phyloP scores from a whole-genome alignment of 768 basidiomycete species.

The Lactifluus echinatus region DNA sequence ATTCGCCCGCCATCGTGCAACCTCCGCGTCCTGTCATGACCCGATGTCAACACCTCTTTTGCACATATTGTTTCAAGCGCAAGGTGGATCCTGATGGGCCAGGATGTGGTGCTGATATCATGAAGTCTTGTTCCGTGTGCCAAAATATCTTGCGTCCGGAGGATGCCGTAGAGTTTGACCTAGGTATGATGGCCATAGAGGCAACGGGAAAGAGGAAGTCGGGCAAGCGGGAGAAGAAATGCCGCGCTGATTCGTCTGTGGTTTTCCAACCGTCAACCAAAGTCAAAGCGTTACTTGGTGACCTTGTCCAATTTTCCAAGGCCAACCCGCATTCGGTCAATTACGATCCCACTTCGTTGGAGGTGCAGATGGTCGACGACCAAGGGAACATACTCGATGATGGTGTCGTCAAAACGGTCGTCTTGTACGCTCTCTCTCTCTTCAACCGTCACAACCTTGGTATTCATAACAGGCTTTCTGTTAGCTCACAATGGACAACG shows the following conservation, averaged over 20 bases:
- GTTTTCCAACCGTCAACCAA: conserved; percentile 79
- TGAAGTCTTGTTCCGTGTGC: conserved; percentile 69
- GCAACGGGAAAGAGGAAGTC: conserved; percentile 48
- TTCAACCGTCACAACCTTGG: conserved; percentile 6
- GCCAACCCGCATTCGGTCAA: conserved; percentile 82
- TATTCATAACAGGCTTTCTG: neutral
- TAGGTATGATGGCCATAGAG: conserved; percentile 42
- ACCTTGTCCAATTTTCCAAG: conserved; percentile 74
- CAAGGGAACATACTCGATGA: conserved; percentile 65
- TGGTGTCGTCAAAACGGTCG: conserved; percentile 78
- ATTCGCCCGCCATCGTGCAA: conserved; percentile 53
- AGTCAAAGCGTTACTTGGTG: conserved; percentile 70
- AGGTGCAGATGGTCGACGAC: conserved; percentile 70
- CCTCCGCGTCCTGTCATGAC: conserved; percentile 66
- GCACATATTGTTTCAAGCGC: conserved; percentile 73
- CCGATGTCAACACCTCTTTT: conserved; percentile 91
- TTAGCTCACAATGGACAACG: conserved; percentile 86
- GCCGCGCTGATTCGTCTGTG: conserved; percentile 42
- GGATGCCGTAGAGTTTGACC: conserved; percentile 79
- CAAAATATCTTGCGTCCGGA: conserved; percentile 51
- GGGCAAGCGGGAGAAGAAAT: conserved; percentile 56
- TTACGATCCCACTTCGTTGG: conserved; percentile 67
- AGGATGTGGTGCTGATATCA: conserved; percentile 47
- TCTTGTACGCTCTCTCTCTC: conserved; percentile 63
- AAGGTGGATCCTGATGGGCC: conserved; percentile 81